Conservation (phyloP, 2,329 filamentous ascomycete genomes). For the Beauveria pseudobassiana region DNA sequence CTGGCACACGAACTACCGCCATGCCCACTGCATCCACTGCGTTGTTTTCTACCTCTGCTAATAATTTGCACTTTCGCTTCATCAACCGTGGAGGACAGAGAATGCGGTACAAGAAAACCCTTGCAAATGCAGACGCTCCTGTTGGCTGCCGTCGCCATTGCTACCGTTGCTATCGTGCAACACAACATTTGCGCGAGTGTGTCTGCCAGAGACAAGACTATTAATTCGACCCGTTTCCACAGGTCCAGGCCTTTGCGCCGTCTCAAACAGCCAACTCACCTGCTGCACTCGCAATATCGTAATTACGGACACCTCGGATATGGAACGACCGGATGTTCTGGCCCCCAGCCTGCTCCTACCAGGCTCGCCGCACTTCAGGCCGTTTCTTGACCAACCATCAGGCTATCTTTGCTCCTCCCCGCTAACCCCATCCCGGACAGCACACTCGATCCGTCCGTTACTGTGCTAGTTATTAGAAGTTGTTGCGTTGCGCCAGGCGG, state of each 20-base stretch:
- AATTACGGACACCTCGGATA: conserved; percentile 7
- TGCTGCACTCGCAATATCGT: neutral
- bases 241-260: neutral
- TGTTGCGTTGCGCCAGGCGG: no score
- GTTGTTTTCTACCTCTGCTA: neutral
- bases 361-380: neutral
- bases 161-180: neutral
- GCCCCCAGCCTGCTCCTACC: neutral
- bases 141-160: neutral
- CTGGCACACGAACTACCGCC: neutral
- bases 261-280: neutral
- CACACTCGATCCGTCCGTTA: neutral
- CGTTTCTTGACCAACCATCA: neutral
- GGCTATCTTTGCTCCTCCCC: neutral
- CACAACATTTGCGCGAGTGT: neutral
- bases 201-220: neutral
- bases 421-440: neutral
- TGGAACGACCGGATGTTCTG: neutral
- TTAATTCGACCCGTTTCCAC: neutral
- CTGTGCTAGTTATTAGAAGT: neutral
- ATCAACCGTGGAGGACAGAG: neutral
- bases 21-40: conserved; percentile 5
- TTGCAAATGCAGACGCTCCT: neutral
- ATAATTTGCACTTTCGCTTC: neutral
- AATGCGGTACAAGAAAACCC: neutral